Percentiles rank a stretch among this genome's conserved stretches.
phyloP scores from a whole-genome alignment of 176 grass and related monocot species.

The Cenchrus purpureus region DNA sequence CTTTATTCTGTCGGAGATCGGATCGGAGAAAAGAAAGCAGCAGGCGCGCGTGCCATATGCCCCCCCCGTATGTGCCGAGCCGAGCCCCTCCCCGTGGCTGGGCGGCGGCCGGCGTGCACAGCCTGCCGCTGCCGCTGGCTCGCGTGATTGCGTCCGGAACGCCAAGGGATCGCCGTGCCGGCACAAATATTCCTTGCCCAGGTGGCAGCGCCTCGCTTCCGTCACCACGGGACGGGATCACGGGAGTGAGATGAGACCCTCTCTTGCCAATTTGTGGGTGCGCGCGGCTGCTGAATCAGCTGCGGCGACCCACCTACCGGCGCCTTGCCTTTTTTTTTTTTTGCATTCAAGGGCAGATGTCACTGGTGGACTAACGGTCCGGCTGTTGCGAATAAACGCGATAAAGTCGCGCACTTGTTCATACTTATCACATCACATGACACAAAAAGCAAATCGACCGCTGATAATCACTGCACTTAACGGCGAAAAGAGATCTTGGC shows the following conservation, averaged over 20 bases:
- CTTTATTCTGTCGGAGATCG: conserved; percentile 24
- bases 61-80: not conserved
- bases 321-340: not conserved
- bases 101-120: too few relatives aligned
- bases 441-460: too few relatives aligned
- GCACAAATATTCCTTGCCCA: not conserved
- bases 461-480: not conserved
- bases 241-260: too few relatives aligned
- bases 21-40: not conserved
- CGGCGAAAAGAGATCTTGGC: not conserved
- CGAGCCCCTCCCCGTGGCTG: not conserved
- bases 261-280: too few relatives aligned
- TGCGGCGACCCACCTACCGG: conserved; percentile 26
- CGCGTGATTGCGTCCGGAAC: not conserved
- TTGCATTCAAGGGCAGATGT: not conserved
- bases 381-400: not conserved
- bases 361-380: not conserved
- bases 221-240: too few relatives aligned
- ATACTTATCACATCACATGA: not conserved
- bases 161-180: not conserved
- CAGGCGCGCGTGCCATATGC: not conserved
- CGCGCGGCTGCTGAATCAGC: not conserved
- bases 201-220: too few relatives aligned
- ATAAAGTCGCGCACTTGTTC: not conserved
- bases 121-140: too few relatives aligned